Percentiles rank a stretch among this genome's conserved stretches.
Evolutionary conservation across 305 asterid genomes (phyloP).

Genomic region (Rubia balearica): DNA sequence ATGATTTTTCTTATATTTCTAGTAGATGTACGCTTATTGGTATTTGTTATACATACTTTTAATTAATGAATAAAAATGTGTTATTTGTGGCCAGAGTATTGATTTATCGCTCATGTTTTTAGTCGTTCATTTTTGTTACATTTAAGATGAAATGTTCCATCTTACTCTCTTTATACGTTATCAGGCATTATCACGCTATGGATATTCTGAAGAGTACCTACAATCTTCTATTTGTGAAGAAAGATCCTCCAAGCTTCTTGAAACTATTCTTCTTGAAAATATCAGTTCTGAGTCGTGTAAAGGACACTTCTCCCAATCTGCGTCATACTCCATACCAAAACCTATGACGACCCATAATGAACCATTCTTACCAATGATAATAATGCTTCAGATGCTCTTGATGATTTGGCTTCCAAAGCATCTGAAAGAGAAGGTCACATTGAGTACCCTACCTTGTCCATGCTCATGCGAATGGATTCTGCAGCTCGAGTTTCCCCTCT

Average conservation of each 20-base stretch:
- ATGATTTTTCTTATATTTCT: neutral
- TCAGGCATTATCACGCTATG: slow-evolving; percentile 51
- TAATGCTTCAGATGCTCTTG: slow-evolving; percentile 18
- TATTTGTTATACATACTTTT: neutral
- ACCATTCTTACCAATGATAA: slow-evolving; percentile 18
- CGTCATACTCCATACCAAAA: slow-evolving; percentile 15
- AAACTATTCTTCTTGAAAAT: slow-evolving; percentile 28
- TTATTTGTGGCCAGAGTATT: neutral
- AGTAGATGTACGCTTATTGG: neutral
- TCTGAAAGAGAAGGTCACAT: slow-evolving; percentile 11
- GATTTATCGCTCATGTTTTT: neutral
- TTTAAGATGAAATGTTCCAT: neutral
- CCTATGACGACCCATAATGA: too few species aligned
- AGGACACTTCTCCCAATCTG: slow-evolving; percentile 26
- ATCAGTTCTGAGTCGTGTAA: slow-evolving; percentile 22
- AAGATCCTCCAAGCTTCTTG: slow-evolving; percentile 29
- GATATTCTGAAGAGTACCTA: slow-evolving; percentile 22
- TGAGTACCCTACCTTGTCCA: slow-evolving; percentile 52
- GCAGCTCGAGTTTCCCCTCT: slow-evolving; percentile 64
- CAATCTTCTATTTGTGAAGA: slow-evolving; percentile 20
- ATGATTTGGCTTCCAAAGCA: slow-evolving; percentile 15
- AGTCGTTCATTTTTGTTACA: neutral
- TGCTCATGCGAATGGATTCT: slow-evolving; percentile 49
- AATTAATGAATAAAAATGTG: neutral
- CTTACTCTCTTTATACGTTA: slow-evolving; percentile 7